Percentiles rank a stretch among this genome's conserved stretches.
These are phyloP conservation scores for Fusarium veterinarium DNA, from an alignment of 2,329 filamentous ascomycete species.

Conservation along the genomic window DNA sequence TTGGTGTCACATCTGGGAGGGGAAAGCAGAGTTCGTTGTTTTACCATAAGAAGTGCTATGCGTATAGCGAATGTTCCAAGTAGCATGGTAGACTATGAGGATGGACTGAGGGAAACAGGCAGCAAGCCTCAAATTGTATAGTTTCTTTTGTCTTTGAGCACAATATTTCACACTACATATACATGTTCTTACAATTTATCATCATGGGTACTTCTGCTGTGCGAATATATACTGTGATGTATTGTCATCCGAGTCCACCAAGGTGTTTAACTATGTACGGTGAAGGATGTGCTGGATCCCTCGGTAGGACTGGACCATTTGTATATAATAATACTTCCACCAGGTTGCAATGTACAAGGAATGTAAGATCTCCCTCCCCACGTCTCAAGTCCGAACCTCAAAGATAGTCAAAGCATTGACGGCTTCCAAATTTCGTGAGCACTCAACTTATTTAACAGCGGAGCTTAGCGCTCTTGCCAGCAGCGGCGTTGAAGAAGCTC, in stretches of 20 bases:
- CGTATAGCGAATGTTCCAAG: not conserved
- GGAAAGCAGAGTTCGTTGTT: not conserved
- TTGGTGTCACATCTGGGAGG: not conserved
- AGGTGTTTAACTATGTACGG: not conserved
- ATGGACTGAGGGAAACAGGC: rapidly evolving
- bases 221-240: not conserved
- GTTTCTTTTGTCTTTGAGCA: too few relatives aligned
- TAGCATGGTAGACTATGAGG: not conserved
- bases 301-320: not conserved
- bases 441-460: not conserved
- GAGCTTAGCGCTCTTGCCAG: slow-evolving; percentile 4
- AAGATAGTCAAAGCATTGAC: not conserved
- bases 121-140: not conserved
- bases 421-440: rapidly evolving
- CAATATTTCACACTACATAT: rapidly evolving
- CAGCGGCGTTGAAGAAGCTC: slow-evolving; percentile 41
- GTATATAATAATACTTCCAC: slow-evolving; percentile 1
- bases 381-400: not conserved
- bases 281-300: not conserved
- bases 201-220: rapidly evolving
- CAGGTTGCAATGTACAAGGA: slow-evolving; percentile 11
- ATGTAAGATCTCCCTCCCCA: not conserved
- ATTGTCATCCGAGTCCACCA: not conserved
- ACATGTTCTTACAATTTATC: rapidly evolving
- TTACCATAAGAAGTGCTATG: not conserved